A percentile compares a stretch with the other conserved stretches of the same genome.
Conservation (phyloP, 2,329 filamentous ascomycete species). For the Penicillium sp. region DNA sequence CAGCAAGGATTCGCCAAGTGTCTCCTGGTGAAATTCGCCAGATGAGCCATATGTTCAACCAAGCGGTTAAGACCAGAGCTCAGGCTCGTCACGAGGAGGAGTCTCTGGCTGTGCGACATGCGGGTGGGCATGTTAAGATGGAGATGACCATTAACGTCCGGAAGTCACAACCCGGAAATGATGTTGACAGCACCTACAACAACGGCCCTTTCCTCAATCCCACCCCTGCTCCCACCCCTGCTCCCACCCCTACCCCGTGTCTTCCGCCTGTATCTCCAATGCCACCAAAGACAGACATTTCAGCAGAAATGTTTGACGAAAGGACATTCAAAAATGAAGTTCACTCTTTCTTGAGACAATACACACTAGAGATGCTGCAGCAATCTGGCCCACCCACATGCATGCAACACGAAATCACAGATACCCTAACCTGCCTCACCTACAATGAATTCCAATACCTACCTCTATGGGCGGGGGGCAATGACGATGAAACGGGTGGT, state of each 20-base stretch:
- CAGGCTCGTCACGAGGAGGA: not conserved
- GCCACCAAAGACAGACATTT: not conserved
- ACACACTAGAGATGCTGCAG: conserved; percentile 22
- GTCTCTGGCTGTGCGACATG: not conserved
- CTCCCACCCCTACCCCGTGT: not conserved
- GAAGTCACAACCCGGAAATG: not conserved
- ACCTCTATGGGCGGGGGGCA: conserved; percentile 64
- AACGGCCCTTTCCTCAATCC: not conserved
- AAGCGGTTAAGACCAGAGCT: not conserved
- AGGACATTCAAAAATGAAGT: conserved; percentile 21
- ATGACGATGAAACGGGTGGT: conserved; percentile 53
- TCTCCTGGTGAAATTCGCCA: not conserved
- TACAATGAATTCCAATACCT: conserved; percentile 62
- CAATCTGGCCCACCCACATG: not conserved
- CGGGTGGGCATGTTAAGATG: not conserved
- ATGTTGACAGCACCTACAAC: not conserved
- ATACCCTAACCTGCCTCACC: conserved; percentile 53
- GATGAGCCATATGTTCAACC: conserved; percentile 4
- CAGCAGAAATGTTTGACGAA: not conserved
- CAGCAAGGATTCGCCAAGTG: conserved; percentile 5
- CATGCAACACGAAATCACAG: conserved; percentile 29
- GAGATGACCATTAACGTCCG: not conserved
- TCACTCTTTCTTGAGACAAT: conserved; percentile 15
- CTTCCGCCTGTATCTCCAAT: not conserved
- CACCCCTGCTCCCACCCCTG: not conserved